Evolutionary conservation across 2,329 filamentous ascomycete genomes (phyloP), one percentile per base, ranked within the genome.

Genomic region (Epichloe gansuensis): DNA sequence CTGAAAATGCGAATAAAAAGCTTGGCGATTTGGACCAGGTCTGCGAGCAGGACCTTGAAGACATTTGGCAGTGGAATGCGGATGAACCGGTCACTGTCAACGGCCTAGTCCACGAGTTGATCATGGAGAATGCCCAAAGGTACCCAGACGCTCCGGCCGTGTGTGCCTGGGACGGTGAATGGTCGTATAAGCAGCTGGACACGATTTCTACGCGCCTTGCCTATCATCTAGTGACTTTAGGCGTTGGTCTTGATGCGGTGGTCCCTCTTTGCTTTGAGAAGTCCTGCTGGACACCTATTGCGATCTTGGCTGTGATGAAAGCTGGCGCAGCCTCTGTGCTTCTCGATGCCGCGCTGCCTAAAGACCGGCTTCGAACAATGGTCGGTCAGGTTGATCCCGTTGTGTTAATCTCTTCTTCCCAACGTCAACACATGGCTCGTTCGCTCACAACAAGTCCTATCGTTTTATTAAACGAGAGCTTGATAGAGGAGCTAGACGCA

Each of bases 91-190:
- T 3, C 5, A 25, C 25, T 25, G 4, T 25, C 5, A 25, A 25
- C 25, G 25, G 25, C 25, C 25, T 25, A 25, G 25, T 25, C 5
- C 25, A 25, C 25, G 25, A 25, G 5, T 25, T 25, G 25, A 25
- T 25, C 25, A 25, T 25, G 25, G 25, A 25, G 6, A 25, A 25
- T 5, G 25, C 25, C 25, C 25, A 5, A 25, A 25, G 25, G 25
- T 25, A 25, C 25, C 25, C 31, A 48, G 23, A 51, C 13, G 52
- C 52, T 31, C 36, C 43, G 11, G 53, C 53, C 4, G 34, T 54
- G 9, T 44, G 36, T 23, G 48, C 55, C 34, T 56, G 55, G 55
- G 60, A 74, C 73, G 49, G 76, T 71, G 60, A 67, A 66, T 54
- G 68, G 68, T 48, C 59, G 65, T n/a, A 68, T 50, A 54, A 65